Base-by-base conservation (phyloP, 2,329 filamentous ascomycete genomes). In the Annulohypoxylon truncatum region DNA sequence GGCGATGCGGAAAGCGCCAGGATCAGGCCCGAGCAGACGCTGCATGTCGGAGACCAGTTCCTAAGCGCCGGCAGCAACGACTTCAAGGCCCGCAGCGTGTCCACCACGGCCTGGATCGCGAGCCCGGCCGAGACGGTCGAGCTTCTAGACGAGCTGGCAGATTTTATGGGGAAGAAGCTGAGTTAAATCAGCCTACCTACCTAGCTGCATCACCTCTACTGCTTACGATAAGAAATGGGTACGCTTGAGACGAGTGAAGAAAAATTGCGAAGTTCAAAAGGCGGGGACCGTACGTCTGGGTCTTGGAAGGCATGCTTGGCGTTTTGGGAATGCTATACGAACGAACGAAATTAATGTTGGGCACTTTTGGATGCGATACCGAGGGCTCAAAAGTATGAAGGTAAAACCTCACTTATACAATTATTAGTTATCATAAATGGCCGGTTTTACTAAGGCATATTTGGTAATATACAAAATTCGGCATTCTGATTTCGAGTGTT, bases 31-130 rank as follows among this genome's bases (percentile, higher is more conserved):
- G 88, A 90, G 69, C 91, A 92, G 75, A 97, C 94, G 7, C 83
- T 99, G 62, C 96, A 99, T 80, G 93, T 99, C 3, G 96, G 96
- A 12, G 96, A 99, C 79, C 96, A 99, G 81, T 99, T 99, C 79
- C 82, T 99, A 68, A 97, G 92, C 66, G 95, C 95, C 2, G 94
- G 94, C 0, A 93, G 94, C 13, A 99, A 99, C 80, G 96, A 99
- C 79, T 99, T 98, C 83, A 97, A 97, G 82, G 92, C 95, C 6
- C 85, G 95, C 28, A 87, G 94, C 73, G 94, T 96, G 18, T 96
- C 93, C 31, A 97, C 95, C 0, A 98, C 96, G 20, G 94, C 95
- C 0, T 99, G 96, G 96, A 97, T 99, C 71, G 95, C 96, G 1
- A 97, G 89, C 76, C 96, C 96, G 0, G 84, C 86, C 0, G 96